Base-by-base conservation (phyloP, 768 basidiomycete species). In the Mycena indigotica region DNA sequence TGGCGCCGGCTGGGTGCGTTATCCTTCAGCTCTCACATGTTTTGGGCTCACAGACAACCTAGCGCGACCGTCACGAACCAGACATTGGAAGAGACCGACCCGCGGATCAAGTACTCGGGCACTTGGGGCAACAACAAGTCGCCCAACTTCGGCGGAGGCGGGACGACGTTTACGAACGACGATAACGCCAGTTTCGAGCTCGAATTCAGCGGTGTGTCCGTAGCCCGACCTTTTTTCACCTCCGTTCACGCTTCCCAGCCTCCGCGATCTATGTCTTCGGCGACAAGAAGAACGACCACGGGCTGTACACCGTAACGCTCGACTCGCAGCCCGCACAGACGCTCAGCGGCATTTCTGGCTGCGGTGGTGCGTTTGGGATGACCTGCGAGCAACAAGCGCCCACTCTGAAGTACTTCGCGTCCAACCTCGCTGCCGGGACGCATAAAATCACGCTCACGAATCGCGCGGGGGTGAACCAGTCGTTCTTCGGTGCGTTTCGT, bases 241-340 rank as follows among this genome's bases (percentile, higher is more conserved):
- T 12, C 35, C 15, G 24, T 15, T 49, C 2, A 49, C 38, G 8
- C 23, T 25, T 39, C 26, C 35, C 57, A 79, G 79, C 76, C 38
- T 78, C 78, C 21, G 75, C 77, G 1, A 65, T 80, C 25, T 79
- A 77, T 53, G 70, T 80, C 15, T 73, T 78, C 35, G 80, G 81
- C 2, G 80, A 81, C 67, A 80, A 79, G 63, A 79, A 77, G 63
- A 79, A 79, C 53, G 77, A 81, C 62, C 80, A 82, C 56, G 72
- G 81, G 0, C 62, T 74, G 6, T 82, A 78, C 65, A 72, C 67
- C 21, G 75, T 80, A 23, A 64, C 62, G 5, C 67, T 81, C 4
- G 80, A 81, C 62, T 66, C 67, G 46, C 64, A 61, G 3, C 62
- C 72, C n/a, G 61, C 72, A 13, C 64, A 74, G 50, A 58, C 69